phyloP scores from a whole-genome alignment of 345 rosid species.

The Acer yangbiense region DNA sequence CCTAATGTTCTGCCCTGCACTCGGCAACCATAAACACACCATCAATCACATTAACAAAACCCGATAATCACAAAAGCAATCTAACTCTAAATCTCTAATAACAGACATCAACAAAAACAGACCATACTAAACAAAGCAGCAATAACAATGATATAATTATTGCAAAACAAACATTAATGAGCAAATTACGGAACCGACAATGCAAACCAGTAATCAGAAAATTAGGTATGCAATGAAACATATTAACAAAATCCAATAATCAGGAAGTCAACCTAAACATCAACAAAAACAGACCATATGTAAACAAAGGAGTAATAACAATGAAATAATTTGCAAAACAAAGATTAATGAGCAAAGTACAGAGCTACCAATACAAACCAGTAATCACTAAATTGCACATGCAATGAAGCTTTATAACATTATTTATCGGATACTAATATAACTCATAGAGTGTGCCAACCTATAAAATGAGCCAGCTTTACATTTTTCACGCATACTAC shows the following conservation, averaged over 20 bases:
- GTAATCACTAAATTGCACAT: not conserved
- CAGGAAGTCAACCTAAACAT: not conserved
- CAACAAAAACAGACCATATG: not conserved
- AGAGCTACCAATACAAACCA: not conserved
- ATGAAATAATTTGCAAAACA: not conserved
- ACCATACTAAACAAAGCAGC: not conserved
- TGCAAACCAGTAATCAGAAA: not conserved
- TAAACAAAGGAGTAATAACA: too few relatives aligned
- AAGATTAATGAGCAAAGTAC: not conserved
- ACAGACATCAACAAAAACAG: not conserved
- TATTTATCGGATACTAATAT: not conserved
- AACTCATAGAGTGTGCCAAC: not conserved
- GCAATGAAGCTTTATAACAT: not conserved
- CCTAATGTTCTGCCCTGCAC: constrained; percentile 76
- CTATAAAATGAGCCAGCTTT: not conserved
- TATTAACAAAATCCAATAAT: not conserved
- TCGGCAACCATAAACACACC: not conserved
- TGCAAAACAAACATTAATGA: not conserved
- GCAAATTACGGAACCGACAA: too few relatives aligned
- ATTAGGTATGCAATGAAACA: not conserved
- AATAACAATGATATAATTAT: not conserved
- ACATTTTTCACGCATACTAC: not conserved
- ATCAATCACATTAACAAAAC: not conserved
- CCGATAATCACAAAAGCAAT: not conserved
- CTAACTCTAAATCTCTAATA: too few relatives aligned